A percentile compares a stretch with the other conserved stretches of the same genome.
These are phyloP conservation scores for Penicillium canescens DNA, from an alignment of 495 filamentous ascomycete species.

Conservation along the genomic window DNA sequence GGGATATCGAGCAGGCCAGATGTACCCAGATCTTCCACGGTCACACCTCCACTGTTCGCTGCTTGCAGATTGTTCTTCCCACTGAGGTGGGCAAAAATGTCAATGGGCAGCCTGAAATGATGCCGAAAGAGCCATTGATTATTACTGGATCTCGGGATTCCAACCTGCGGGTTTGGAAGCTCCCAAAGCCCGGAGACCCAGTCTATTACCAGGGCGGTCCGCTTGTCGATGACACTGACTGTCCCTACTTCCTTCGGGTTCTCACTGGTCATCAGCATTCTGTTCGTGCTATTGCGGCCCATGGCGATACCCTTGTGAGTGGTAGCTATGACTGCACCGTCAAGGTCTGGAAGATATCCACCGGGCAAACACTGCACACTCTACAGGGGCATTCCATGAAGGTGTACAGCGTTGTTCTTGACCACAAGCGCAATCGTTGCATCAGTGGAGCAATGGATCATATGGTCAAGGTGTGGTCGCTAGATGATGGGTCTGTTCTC, in stretches of 20 bases:
- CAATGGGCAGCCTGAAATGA: slow-evolving; percentile 78
- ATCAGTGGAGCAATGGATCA: slow-evolving; percentile 99
- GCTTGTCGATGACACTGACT: slow-evolving; percentile 77
- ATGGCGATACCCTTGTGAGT: slow-evolving; percentile 96
- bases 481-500: slow-evolving; percentile 82
- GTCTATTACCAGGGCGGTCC: slow-evolving; percentile 75
- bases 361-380: slow-evolving; percentile 85
- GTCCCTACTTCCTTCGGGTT: slow-evolving; percentile 89
- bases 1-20: slow-evolving; percentile 90
- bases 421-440: slow-evolving; percentile 88
- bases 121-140: slow-evolving; percentile 90
- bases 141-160: slow-evolving; percentile 98
- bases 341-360: slow-evolving; percentile 96
- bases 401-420: slow-evolving; percentile 96
- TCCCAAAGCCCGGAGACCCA: slow-evolving; percentile 77
- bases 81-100: slow-evolving; percentile 68
- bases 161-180: slow-evolving; percentile 90
- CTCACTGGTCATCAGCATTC: slow-evolving; percentile 88
- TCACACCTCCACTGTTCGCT: slow-evolving; percentile 95
- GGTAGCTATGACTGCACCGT: slow-evolving; percentile 97
- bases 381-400: slow-evolving; percentile 88
- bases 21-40: slow-evolving; percentile 97
- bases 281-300: slow-evolving; percentile 95
- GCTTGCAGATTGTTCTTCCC: slow-evolving; percentile 91
- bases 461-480: slow-evolving; percentile 95